Base-by-base conservation (phyloP, 768 basidiomycete genomes). In the Neoboletus magnificus region DNA sequence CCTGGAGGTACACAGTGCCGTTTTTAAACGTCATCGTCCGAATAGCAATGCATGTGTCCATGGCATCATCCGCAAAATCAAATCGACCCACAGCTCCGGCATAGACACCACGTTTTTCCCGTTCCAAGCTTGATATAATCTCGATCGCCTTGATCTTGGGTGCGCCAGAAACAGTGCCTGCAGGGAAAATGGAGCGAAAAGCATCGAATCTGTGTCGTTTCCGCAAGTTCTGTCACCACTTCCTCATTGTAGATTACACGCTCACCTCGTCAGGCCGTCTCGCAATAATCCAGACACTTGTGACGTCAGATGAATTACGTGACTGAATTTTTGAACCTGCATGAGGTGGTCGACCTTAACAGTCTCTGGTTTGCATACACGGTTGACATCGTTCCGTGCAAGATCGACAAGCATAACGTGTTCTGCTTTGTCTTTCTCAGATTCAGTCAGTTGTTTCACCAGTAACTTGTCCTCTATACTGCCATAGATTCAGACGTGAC, bases 371-470 rank as follows among this genome's bases (percentile, higher is more conserved):
- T 91, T 83, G 80, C 95, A 98, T 33, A 98, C 92, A 12, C 97
- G 86, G 71, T 99, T 98, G 52, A 99, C 96, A 67, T 99, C 97
- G 76, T 99, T 99, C 18, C 97, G 81, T 8, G 97, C 97, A 54
- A 99, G 82, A 73, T 99, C 97, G 53, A 98, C 93, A 54, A 99
- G 85, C 97, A 98, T 98, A 71, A 98, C 93, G 69, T 99, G 96
- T 69, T 99, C 97, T 40, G 97, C 94, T 30, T 92, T 82, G 67
- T 99, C 97, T 72, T 99, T 99, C 63, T 91, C 91, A 0, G 93
- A 97, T 23, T 83, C 79, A 32, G 86, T 74, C 15, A 99, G 79
- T 35, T 84, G 82, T 16, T 83, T 79, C 10, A 89, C 88, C 7
- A 98, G 77, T 57, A 77, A 75, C 55, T 83, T 83, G 69, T 99